A percentile compares a stretch with the other conserved stretches of the same genome.
These are phyloP conservation scores for Closterium sp. DNA, from an alignment of 139 green algal genomes.

Conservation along the genomic window DNA sequence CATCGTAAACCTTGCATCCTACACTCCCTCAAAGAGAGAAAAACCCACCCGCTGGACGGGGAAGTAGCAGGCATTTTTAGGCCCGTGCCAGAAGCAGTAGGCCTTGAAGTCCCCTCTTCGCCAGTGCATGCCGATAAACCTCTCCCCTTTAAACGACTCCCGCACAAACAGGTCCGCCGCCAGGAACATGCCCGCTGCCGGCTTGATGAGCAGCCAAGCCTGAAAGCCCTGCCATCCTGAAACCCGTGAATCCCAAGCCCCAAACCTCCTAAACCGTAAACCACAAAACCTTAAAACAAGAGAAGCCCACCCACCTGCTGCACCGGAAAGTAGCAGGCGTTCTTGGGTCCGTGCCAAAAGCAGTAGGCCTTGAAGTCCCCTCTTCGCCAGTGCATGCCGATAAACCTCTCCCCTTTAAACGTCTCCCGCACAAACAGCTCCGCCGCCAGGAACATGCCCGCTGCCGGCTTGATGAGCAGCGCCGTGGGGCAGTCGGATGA, in stretches of 20 bases:
- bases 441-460: too few species aligned
- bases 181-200: too few species aligned
- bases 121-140: not conserved
- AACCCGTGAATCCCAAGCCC: too few species aligned
- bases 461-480: not conserved
- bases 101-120: not conserved
- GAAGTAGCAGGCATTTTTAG: not conserved
- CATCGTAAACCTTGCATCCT: too few species aligned
- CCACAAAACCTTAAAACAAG: not conserved
- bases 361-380: slow-evolving; percentile 1
- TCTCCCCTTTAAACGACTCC: not conserved
- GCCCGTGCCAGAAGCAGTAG: slow-evolving; percentile 1
- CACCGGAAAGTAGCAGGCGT: not conserved
- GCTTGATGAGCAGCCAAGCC: too few species aligned
- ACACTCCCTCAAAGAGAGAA: too few species aligned
- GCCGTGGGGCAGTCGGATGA: not conserved
- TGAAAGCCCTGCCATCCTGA: too few species aligned
- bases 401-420: not conserved
- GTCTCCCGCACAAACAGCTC: too few species aligned
- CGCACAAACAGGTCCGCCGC: too few species aligned
- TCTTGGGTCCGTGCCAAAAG: not conserved
- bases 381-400: not conserved
- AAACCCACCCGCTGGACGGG: not conserved
- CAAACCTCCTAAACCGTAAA: too few species aligned
- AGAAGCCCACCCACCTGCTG: too few species aligned